phyloP scores from a whole-genome alignment of 2,329 filamentous ascomycete species.

The Exophiala viscosa region DNA sequence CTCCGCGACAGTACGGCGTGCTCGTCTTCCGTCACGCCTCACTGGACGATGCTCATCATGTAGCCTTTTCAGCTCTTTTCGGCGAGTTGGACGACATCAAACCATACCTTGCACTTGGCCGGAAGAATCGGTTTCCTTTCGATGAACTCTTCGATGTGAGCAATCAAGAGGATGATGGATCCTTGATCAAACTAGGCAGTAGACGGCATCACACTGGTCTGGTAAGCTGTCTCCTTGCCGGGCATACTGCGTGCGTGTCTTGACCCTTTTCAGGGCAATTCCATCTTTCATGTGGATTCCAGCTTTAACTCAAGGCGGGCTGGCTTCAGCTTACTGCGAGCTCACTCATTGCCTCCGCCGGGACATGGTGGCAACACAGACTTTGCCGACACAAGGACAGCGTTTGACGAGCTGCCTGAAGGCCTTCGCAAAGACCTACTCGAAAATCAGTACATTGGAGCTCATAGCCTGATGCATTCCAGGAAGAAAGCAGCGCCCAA shows the following conservation, averaged over 20 bases:
- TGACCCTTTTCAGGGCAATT: conserved; percentile 40
- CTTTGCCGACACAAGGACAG: conserved; percentile 53
- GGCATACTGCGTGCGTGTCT: neutral
- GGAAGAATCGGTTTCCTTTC: conserved; percentile 47
- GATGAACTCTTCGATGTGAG: conserved; percentile 57
- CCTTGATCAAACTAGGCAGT: conserved; percentile 40
- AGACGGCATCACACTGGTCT: conserved; percentile 42
- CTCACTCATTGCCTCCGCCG: conserved; percentile 48
- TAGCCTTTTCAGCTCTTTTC: conserved; percentile 49
- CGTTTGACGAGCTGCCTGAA: conserved; percentile 46
- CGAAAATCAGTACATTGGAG: conserved; percentile 44
- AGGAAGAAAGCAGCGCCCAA: conserved; percentile 50
- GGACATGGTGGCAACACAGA: conserved; percentile 51
- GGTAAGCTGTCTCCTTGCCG: conserved; percentile 30
- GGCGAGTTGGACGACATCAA: conserved; percentile 56
- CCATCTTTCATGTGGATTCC: conserved; percentile 54
- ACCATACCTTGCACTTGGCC: conserved; percentile 47
- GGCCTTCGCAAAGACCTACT: conserved; percentile 36
- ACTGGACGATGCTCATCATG: conserved; percentile 50
- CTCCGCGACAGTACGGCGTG: conserved; percentile 47
- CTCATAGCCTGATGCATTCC: conserved; percentile 52
- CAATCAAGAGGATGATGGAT: conserved; percentile 51
- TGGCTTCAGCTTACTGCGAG: conserved; percentile 51
- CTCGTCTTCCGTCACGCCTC: conserved; percentile 50
- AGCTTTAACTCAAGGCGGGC: conserved; percentile 55